Conservation (phyloP, 805 yeast species). For the Cyberlindnera galapagoensis region DNA sequence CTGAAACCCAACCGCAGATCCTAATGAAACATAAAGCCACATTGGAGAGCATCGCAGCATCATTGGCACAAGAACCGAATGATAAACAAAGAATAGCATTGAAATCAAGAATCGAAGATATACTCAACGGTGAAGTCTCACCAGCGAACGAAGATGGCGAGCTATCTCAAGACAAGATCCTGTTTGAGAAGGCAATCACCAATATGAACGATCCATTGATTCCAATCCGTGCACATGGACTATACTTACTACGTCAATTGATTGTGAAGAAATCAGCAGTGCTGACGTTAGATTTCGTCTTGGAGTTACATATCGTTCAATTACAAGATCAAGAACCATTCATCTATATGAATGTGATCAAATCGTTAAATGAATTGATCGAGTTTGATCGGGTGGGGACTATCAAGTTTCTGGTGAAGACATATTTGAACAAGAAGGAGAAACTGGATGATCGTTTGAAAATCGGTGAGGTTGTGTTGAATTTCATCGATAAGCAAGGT, state of each 20-base stretch:
- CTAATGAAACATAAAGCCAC: conserved; percentile 17
- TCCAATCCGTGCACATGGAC: conserved; percentile 84
- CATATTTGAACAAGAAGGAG: conserved; percentile 26
- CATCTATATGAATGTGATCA: conserved; percentile 77
- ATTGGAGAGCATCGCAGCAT: conserved; percentile 25
- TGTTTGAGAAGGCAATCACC: conserved; percentile 53
- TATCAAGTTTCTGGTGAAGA: conserved; percentile 29
- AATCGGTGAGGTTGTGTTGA: conserved; percentile 73
- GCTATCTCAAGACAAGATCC: conserved; percentile 27
- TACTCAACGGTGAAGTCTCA: conserved; percentile 9
- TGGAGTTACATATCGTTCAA: conserved; percentile 56
- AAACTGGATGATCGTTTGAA: conserved; percentile 40
- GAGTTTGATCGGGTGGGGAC: conserved; percentile 34
- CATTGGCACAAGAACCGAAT: conserved; percentile 11
- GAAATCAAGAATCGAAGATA: conserved; percentile 13
- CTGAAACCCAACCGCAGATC: conserved; percentile 21
- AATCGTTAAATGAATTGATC: conserved; percentile 62
- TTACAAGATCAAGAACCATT: conserved; percentile 80
- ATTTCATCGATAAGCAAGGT: conserved; percentile 46
- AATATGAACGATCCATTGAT: conserved; percentile 71
- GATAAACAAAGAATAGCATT: conserved; percentile 15
- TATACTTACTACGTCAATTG: conserved; percentile 54
- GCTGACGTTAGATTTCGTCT: conserved; percentile 44
- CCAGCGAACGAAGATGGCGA: conserved; percentile 5
- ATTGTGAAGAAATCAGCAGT: conserved; percentile 44